phyloP scores from a whole-genome alignment of 192 early-diverging fungal species.

The Kappamyces sp. region DNA sequence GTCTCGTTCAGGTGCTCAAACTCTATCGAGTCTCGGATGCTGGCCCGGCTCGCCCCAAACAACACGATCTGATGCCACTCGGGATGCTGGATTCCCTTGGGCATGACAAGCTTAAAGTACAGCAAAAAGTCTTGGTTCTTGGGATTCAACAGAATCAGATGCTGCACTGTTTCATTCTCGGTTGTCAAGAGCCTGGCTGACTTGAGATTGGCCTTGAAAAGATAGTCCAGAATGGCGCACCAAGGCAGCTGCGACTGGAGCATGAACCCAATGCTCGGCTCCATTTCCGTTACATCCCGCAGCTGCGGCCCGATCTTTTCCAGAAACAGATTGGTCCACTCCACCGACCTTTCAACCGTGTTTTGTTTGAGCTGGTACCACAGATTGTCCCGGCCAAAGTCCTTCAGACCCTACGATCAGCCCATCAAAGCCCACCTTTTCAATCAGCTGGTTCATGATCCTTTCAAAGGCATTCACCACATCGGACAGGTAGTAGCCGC shows the following conservation, averaged over 20 bases:
- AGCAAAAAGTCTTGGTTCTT: conserved; percentile 42
- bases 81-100: neutral
- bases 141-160: conserved; percentile 45
- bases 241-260: conserved; percentile 35
- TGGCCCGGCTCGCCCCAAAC: conserved; percentile 36
- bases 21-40: conserved; percentile 37
- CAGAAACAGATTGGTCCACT: conserved; percentile 50
- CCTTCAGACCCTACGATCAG: conserved; percentile 31
- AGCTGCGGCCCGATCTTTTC: conserved; percentile 46
- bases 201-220: conserved; percentile 17
- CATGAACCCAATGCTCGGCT: conserved; percentile 27
- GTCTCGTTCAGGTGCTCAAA: conserved; percentile 35
- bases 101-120: conserved; percentile 21
- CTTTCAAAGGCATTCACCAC: conserved; percentile 38
- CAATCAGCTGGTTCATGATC: conserved; percentile 36
- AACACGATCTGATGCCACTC: conserved; percentile 29
- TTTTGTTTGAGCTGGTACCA: conserved; percentile 35
- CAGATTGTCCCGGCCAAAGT: conserved; percentile 44
- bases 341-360: conserved; percentile 27
- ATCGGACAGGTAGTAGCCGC: conserved; percentile 47
- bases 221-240: conserved; percentile 28
- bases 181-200: conserved; percentile 2
- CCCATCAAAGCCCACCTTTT: conserved; percentile 26
- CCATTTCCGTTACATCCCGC: conserved; percentile 29
- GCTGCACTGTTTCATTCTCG: conserved; percentile 21